Conservation (phyloP, 176 grass and related monocot genomes). For the Cenchrus fungigraminus region DNA sequence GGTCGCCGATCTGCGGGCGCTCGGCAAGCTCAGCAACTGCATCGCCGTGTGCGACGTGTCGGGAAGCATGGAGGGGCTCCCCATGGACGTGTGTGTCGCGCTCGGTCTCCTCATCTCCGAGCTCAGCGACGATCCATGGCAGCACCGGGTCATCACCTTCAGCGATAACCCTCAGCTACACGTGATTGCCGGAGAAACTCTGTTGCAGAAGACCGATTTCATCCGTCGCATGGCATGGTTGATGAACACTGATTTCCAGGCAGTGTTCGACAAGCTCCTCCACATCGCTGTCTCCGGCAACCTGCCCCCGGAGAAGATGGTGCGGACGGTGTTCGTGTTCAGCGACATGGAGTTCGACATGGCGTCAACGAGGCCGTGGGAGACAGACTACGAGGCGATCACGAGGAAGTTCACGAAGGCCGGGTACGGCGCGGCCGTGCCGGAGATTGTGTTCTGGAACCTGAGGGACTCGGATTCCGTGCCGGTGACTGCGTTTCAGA, state of each 20-base stretch:
- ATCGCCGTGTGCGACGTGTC: slow-evolving; percentile 83
- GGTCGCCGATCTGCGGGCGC: slow-evolving; percentile 54
- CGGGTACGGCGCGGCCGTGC: too few relatives aligned
- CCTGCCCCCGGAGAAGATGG: too few relatives aligned
- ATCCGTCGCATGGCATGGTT: slow-evolving; percentile 24
- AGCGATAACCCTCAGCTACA: slow-evolving; percentile 56
- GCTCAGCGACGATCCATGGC: slow-evolving; percentile 77
- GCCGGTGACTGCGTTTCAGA: too few relatives aligned
- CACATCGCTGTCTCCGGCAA: too few relatives aligned
- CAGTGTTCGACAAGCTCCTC: too few relatives aligned
- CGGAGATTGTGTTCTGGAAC: too few relatives aligned
- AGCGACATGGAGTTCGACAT: slow-evolving; percentile 82
- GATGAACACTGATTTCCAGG: too few relatives aligned
- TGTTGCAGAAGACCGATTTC: slow-evolving; percentile 46
- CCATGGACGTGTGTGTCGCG: slow-evolving; percentile 70
- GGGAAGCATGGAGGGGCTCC: slow-evolving; percentile 64
- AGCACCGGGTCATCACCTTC: slow-evolving; percentile 65
- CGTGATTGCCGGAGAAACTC: slow-evolving; percentile 15
- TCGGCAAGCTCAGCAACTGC: slow-evolving; percentile 58
- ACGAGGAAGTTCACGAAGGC: too few relatives aligned
- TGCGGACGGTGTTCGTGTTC: slow-evolving; percentile 48
- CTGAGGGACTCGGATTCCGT: too few relatives aligned
- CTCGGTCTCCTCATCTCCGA: slow-evolving; percentile 77
- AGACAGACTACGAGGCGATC: slow-evolving; percentile 83
- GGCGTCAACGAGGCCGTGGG: slow-evolving; percentile 53